These are phyloP conservation scores for Leccinum variicolor DNA, from an alignment of 768 basidiomycete genomes.

Conservation along the genomic window DNA sequence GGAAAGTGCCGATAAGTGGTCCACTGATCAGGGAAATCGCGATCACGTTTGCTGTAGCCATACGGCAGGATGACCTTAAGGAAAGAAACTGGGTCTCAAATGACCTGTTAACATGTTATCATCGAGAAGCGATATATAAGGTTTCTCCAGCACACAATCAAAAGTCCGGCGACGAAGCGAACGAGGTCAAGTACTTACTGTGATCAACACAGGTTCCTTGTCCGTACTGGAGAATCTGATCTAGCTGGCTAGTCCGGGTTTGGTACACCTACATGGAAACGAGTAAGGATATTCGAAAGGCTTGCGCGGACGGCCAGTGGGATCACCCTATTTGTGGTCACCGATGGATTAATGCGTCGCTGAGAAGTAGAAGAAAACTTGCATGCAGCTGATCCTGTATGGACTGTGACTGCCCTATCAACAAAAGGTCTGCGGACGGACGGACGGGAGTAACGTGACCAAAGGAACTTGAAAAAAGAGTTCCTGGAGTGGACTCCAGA, in stretches of 20 bases:
- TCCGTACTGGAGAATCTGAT: too few species aligned
- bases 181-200: too few species aligned
- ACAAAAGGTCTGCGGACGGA: too few species aligned
- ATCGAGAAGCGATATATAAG: not conserved
- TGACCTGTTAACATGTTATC: not conserved
- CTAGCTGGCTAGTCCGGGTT: too few species aligned
- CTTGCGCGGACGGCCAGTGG: too few species aligned
- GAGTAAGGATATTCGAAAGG: too few species aligned
- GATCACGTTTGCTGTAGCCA: not conserved
- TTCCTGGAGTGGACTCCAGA: conserved; percentile 26
- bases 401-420: too few species aligned
- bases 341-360: too few species aligned
- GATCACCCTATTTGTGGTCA: too few species aligned
- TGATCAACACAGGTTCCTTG: too few species aligned
- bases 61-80: not conserved
- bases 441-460: not conserved
- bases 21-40: conserved; percentile 19
- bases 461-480: conserved; percentile 21
- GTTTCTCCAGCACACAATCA: not conserved
- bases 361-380: conserved; percentile 26
- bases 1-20: conserved; percentile 25
- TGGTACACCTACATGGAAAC: too few species aligned
- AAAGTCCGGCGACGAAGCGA: too few species aligned
- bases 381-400: conserved; percentile 19
- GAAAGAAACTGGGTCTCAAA: not conserved